These are phyloP conservation scores for Aureoboletus auriporus DNA, from an alignment of 768 basidiomycete species.

Conservation along the genomic window DNA sequence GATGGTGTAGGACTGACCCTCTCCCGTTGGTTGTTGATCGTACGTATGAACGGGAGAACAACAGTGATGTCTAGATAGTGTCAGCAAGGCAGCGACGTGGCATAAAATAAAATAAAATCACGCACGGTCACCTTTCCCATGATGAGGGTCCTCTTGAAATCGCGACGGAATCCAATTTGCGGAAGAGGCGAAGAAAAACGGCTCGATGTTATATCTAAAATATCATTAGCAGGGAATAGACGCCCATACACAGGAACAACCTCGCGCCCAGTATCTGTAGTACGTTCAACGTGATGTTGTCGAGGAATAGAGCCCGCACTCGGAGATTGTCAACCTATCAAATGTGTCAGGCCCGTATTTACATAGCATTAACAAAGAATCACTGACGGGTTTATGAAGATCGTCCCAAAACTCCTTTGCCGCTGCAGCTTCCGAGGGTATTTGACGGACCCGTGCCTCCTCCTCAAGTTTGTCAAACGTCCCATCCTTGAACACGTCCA, in stretches of 20 bases:
- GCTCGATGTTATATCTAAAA: slow-evolving; percentile 38
- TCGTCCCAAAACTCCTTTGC: slow-evolving; percentile 25
- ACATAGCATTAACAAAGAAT: not conserved
- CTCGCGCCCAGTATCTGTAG: slow-evolving; percentile 35
- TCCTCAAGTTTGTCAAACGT: slow-evolving; percentile 13
- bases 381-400: slow-evolving; percentile 25
- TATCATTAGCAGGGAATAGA: slow-evolving; percentile 1
- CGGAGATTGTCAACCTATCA: slow-evolving; percentile 23
- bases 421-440: slow-evolving; percentile 12
- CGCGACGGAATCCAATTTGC: slow-evolving; percentile 41
- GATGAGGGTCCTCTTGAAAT: slow-evolving; percentile 34
- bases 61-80: slow-evolving; percentile 38
- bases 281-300: slow-evolving; percentile 30
- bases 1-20: slow-evolving; percentile 12
- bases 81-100: not conserved
- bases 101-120: slow-evolving; percentile 11
- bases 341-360: not conserved
- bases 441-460: not conserved
- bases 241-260: slow-evolving; percentile 16
- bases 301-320: slow-evolving; percentile 35
- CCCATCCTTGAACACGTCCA: slow-evolving; percentile 17
- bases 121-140: slow-evolving; percentile 36
- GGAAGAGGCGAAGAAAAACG: slow-evolving; percentile 43
- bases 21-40: slow-evolving; percentile 29
- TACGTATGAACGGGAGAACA: slow-evolving; percentile 38